Percentiles rank a stretch among this genome's conserved stretches.
Evolutionary conservation across 2,329 filamentous ascomycete genomes (phyloP).

Genomic region (Beauveria brongniartii): DNA sequence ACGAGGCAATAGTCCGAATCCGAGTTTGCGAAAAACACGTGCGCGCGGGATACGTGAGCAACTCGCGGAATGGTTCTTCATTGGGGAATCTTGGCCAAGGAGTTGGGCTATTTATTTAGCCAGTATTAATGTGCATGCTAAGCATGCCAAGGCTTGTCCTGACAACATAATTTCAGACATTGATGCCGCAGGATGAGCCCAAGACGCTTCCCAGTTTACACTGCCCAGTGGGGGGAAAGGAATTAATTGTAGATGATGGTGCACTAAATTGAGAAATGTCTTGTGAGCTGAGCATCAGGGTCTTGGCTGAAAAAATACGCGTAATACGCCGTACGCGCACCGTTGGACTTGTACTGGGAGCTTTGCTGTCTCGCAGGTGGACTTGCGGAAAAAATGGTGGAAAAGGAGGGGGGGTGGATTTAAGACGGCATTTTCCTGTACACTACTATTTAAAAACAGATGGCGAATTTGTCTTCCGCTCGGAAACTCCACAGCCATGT

Average conservation of each 20-base stretch:
- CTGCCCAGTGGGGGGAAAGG: background rate
- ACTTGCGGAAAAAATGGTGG: background rate
- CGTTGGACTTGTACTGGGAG: background rate
- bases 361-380: background rate
- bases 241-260: background rate
- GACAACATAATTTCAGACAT: background rate
- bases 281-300: background rate
- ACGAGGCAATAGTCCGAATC: background rate
- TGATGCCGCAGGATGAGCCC: background rate
- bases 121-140: background rate
- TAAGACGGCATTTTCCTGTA: background rate
- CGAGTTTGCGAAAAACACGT: background rate
- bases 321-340: constrained; percentile 1
- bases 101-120: background rate
- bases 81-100: background rate
- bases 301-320: constrained; percentile 1
- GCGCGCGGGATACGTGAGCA: background rate
- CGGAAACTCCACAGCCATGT: background rate
- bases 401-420: background rate
- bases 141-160: background rate
- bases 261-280: background rate
- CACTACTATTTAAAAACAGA: background rate
- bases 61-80: constrained; percentile 2
- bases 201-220: background rate
- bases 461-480: background rate